Percentiles rank a stretch among this genome's conserved stretches.
Conservation (phyloP, 257 asterid genomes). For the Galeopsis tetrahit region DNA sequence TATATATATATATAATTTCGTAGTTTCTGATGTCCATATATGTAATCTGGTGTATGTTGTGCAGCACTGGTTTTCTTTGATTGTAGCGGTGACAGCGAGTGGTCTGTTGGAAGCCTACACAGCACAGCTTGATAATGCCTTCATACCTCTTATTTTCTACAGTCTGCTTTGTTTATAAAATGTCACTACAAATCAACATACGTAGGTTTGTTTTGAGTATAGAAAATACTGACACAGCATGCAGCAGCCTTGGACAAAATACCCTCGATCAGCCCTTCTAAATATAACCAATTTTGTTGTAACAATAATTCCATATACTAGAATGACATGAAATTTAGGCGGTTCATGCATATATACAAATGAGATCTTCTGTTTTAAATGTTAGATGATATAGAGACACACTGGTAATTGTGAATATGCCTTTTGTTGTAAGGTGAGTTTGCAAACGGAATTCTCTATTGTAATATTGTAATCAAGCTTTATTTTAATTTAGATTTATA, state of each 20-base stretch:
- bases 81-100: conserved; percentile 75
- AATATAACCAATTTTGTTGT: background rate
- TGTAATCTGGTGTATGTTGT: conserved; percentile 28
- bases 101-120: conserved; percentile 97
- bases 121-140: conserved; percentile 96
- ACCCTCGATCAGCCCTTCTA: background rate
- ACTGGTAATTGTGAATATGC: background rate
- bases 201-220: conserved; percentile 31
- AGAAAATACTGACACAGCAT: conserved; percentile 40
- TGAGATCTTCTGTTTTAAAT: background rate
- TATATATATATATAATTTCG: too few species aligned
- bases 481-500: too few species aligned
- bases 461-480: background rate
- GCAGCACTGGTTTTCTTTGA: conserved; percentile 90
- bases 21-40: conserved; percentile 22
- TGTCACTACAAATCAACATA: conserved; percentile 3
- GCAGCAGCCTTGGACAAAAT: conserved; percentile 9
- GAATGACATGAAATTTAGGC: conserved; percentile 12
- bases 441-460: background rate
- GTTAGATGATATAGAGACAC: background rate
- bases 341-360: background rate
- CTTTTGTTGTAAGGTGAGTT: background rate
- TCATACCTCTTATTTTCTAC: conserved; percentile 94
- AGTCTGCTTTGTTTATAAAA: conserved; percentile 82
- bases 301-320: conserved; percentile 15